Evolutionary conservation across 768 basidiomycete genomes (phyloP), one percentile per base, ranked within the genome.

Genomic region (Sporobolomyces pararoseus): DNA sequence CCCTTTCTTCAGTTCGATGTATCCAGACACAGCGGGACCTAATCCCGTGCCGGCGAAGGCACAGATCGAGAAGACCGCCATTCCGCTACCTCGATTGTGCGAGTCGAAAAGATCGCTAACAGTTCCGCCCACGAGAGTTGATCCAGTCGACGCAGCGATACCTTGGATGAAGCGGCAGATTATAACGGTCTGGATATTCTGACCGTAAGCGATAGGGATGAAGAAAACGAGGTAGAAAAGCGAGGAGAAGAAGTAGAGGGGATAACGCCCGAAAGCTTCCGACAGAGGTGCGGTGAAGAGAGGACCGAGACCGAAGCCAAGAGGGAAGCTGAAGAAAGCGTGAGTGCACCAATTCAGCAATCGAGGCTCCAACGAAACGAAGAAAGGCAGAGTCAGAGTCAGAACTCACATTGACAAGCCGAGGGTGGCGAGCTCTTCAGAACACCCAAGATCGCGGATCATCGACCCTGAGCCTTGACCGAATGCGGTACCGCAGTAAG

Each of bases 1-100:
- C 0, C 73, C 71, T 1, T 52, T 37, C 51, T 63, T 65, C 21
- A 72, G 35, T 35, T 71, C 70, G n/a, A 75, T 82, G 85, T 85
- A 89, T 5, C 86, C 87, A n/a, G 85, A 84, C 2, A 83, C 76
- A 0, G 88, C 76, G 0, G 89, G 86, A 4, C 86, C 89, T 1
- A 90, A 46, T 2, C 86, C 88, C 0, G 84, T 85, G 0, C 85
- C 86, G 2, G 83, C 83, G 21, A 90, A 75, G 0, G 86, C 87
- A 1, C 82, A 80, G 4, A 86, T 72, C 0, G 88, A 81, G 77
- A 90, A 92, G 4, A 89, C 77, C 0, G 87, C 82, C 73, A 63
- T 71, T 2, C 60, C 42, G 0, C 63, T 37, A 0, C 72, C 79
- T 63, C 70, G 75, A 72, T 80, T 76, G 63, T 76, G 68, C 2